Percentiles rank a stretch among this genome's conserved stretches.
phyloP scores from a whole-genome alignment of 108 stramenopile species.

The Fragilariopsis cylindrus region DNA sequence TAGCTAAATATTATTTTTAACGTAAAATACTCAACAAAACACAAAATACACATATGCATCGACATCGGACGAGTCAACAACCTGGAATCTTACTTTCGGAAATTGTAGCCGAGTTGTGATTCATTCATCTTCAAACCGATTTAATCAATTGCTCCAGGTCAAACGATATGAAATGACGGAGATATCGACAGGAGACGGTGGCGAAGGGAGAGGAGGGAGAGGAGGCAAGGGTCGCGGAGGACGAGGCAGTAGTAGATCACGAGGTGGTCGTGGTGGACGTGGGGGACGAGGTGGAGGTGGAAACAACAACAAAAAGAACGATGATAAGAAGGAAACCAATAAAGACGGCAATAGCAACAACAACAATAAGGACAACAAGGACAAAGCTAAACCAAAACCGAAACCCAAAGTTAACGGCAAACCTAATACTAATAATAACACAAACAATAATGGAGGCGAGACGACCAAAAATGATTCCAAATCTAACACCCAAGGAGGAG shows the following conservation, averaged over 20 bases:
- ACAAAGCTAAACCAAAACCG: background rate
- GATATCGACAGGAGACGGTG: slow-evolving; percentile 14
- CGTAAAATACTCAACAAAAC: too few species aligned
- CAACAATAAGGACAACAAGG: slow-evolving; percentile 18
- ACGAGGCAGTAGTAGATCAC: slow-evolving; percentile 13
- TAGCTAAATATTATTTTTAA: too few species aligned
- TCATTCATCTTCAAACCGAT: background rate
- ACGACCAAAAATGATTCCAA: slow-evolving; percentile 1
- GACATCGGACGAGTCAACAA: too few species aligned
- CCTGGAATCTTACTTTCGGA: background rate
- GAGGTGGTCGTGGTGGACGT: slow-evolving; percentile 11
- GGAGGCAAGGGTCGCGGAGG: slow-evolving; percentile 17
- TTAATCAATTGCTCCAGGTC: background rate
- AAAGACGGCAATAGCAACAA: slow-evolving; percentile 9
- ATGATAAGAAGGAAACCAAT: slow-evolving; percentile 5
- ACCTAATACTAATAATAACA: background rate
- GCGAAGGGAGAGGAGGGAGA: slow-evolving; percentile 25
- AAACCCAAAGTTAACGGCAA: background rate
- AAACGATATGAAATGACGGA: slow-evolving; percentile 22
- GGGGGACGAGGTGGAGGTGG: slow-evolving; percentile 16
- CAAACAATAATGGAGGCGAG: slow-evolving; percentile 13
- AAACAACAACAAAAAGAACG: slow-evolving; percentile 13
- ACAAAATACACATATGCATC: too few species aligned
- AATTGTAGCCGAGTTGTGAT: too few species aligned
- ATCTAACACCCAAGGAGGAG: slow-evolving; percentile 7